phyloP scores from a whole-genome alignment of 2,329 filamentous ascomycete genomes.

The Calonectria ilicicola region DNA sequence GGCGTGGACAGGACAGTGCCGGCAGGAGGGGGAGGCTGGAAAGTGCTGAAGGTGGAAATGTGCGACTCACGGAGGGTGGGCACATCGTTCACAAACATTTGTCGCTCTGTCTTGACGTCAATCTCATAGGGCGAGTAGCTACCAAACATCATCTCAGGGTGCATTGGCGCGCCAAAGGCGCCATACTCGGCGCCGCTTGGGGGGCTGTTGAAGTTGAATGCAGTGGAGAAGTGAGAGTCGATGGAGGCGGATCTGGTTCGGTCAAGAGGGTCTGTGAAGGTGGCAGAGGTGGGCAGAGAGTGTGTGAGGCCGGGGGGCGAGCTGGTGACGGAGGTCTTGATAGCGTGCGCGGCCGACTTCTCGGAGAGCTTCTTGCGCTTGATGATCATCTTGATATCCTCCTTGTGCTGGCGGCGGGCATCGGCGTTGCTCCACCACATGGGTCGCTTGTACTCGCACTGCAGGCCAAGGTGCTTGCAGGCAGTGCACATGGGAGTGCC shows the following conservation, averaged over 20 bases:
- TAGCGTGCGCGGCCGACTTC: constrained; percentile 72
- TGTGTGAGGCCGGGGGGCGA: constrained; percentile 85
- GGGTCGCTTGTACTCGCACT: constrained; percentile 96
- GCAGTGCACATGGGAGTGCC: constrained; percentile 72
- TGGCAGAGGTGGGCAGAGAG: constrained; percentile 84
- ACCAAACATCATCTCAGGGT: constrained; percentile 68
- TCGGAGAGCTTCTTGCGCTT: constrained; percentile 96
- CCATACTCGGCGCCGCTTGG: constrained; percentile 67
- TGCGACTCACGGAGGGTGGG: constrained; percentile 88
- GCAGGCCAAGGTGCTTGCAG: constrained; percentile 81
- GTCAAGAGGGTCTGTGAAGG: constrained; percentile 80
- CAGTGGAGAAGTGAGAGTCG: constrained; percentile 80
- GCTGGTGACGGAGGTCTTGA: constrained; percentile 65
- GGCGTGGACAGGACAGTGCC: constrained; percentile 75
- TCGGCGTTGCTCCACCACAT: constrained; percentile 98
- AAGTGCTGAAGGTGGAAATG: constrained; percentile 94
- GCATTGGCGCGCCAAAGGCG: constrained; percentile 73
- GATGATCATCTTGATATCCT: constrained; percentile 96
- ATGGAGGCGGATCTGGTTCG: constrained; percentile 82
- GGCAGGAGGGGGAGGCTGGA: constrained; percentile 79
- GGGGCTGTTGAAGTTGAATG: constrained; percentile 79
- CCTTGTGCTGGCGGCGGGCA: constrained; percentile 86
- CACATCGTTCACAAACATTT: constrained; percentile 93
- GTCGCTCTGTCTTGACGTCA: constrained; percentile 94
- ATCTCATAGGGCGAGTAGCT: constrained; percentile 87